A percentile compares a stretch with the other conserved stretches of the same genome.
phyloP scores from a whole-genome alignment of 2,329 filamentous ascomycete genomes.

The Dactylella cylindrospora region DNA sequence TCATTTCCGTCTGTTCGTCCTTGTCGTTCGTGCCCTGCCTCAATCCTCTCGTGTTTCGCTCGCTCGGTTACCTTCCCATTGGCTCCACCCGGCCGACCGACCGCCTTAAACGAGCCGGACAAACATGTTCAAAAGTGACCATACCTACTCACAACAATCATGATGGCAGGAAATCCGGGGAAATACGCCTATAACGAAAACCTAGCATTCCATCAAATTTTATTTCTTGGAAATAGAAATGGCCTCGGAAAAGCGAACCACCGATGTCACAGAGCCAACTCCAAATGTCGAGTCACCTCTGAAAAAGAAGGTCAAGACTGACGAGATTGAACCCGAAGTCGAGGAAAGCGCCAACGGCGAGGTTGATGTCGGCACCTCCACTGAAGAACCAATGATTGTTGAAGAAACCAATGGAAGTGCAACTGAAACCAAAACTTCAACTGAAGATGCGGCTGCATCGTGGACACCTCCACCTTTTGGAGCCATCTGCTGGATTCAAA shows the following conservation, averaged over 20 bases:
- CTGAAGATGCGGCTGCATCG: conserved; percentile 16
- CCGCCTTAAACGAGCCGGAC: background rate
- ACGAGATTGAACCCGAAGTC: conserved; percentile 12
- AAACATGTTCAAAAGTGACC: background rate
- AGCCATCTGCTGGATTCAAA: conserved; percentile 37
- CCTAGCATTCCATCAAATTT: no score
- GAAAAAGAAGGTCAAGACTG: conserved; percentile 40
- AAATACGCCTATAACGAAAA: no score
- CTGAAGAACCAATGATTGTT: conserved; percentile 7
- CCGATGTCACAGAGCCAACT: conserved; percentile 40
- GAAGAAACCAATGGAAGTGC: conserved; percentile 31
- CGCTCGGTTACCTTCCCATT: conserved; percentile 13
- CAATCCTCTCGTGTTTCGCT: conserved; percentile 6
- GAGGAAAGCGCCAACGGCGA: conserved; percentile 2
- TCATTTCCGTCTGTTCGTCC: conserved; percentile 3
- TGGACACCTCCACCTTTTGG: conserved; percentile 38
- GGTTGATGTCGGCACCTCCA: background rate
- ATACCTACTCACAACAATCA: no score
- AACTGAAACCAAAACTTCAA: conserved; percentile 23
- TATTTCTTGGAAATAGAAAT: no score
- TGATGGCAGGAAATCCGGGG: background rate
- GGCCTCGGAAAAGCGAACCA: conserved; percentile 31
- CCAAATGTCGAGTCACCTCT: conserved; percentile 38
- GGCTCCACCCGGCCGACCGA: no score
- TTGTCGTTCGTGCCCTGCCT: background rate